Evolutionary conservation across 345 rosid genomes (phyloP).

Genomic region (Theobroma cacao): DNA sequence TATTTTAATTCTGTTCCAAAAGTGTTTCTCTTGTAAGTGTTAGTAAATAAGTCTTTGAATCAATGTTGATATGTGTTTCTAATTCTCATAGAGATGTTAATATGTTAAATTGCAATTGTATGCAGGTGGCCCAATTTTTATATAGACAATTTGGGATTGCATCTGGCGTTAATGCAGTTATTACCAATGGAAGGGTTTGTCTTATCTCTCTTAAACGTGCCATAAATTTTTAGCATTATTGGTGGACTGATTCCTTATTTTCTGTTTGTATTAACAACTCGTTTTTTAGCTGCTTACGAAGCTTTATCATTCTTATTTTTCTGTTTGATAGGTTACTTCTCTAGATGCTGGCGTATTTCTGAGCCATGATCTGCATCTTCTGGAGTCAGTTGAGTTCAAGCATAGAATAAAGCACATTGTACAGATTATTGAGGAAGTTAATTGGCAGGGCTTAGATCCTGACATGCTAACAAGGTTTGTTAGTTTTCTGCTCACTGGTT

Average conservation of each 20-base stretch:
- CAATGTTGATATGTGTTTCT: neutral
- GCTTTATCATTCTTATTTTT: neutral
- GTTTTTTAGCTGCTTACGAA: neutral
- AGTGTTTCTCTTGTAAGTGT: neutral
- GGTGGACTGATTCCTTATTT: neutral
- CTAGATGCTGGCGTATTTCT: conserved; percentile 64
- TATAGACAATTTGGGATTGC: conserved; percentile 63
- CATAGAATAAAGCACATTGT: conserved; percentile 69
- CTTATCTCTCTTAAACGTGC: neutral
- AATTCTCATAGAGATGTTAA: conserved; percentile 2
- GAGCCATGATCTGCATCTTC: conserved; percentile 79
- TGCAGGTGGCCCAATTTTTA: conserved; percentile 69
- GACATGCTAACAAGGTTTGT: conserved; percentile 84
- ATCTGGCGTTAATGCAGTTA: conserved; percentile 62
- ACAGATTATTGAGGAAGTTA: conserved; percentile 78
- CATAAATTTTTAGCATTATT: neutral
- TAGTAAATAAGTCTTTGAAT: neutral
- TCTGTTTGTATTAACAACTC: neutral
- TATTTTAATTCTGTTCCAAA: neutral
- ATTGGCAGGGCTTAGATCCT: conserved; percentile 82
- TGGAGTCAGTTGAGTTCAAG: conserved; percentile 87
- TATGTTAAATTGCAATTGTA: conserved; percentile 6
- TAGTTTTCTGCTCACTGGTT: conserved; percentile 9
- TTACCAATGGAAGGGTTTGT: conserved; percentile 95
- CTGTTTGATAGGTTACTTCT: conserved; percentile 51